phyloP scores from a whole-genome alignment of 2,329 filamentous ascomycete genomes.

The Calonectria ilicicola region DNA sequence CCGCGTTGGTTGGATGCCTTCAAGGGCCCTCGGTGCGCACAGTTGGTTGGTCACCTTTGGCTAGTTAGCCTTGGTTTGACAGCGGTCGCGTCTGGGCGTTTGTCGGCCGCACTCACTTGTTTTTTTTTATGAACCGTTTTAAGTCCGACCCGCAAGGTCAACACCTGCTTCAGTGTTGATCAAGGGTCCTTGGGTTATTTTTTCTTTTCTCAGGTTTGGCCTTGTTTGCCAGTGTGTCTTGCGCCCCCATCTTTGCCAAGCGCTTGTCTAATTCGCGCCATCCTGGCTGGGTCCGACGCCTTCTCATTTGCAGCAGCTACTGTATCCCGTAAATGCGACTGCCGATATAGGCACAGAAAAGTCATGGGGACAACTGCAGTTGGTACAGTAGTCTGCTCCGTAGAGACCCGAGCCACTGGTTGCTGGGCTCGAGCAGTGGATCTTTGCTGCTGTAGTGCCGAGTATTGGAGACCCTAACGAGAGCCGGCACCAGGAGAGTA shows the following conservation, averaged over 20 bases:
- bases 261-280: neutral
- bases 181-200: neutral
- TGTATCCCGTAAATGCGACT: neutral
- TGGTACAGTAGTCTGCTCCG: neutral
- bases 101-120: neutral
- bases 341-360: neutral
- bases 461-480: neutral
- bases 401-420: slow-evolving; percentile 17
- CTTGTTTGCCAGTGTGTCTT: neutral
- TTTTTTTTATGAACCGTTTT: neutral
- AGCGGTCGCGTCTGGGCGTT: slow-evolving; percentile 1
- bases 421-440: slow-evolving; percentile 21
- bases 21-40: neutral
- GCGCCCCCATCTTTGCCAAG: neutral
- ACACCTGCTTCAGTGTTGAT: slow-evolving; percentile 8
- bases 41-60: neutral
- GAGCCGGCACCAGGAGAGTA: neutral
- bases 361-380: neutral
- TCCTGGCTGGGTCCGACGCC: neutral
- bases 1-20: neutral
- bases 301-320: neutral
- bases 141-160: slow-evolving; percentile 26
- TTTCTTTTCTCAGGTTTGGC: neutral
- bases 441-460: neutral
- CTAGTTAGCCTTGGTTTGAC: neutral